Percentiles rank a stretch among this genome's conserved stretches.
These are phyloP conservation scores for Hypericum perforatum DNA, from an alignment of 345 rosid species.

Conservation along the genomic window DNA sequence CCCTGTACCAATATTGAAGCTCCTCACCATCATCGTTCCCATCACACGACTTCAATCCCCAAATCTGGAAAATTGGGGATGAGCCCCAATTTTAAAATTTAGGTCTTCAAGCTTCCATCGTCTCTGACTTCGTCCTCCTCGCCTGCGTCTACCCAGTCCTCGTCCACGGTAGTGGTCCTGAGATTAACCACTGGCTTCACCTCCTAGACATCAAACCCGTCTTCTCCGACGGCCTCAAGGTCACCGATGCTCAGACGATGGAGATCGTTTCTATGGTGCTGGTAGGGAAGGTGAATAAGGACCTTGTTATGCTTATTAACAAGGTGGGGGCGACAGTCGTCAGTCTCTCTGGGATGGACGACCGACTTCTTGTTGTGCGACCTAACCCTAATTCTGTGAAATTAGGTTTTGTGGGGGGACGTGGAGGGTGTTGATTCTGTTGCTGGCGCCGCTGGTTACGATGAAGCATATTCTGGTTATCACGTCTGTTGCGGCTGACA, in stretches of 20 bases:
- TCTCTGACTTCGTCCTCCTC: conserved; percentile 70
- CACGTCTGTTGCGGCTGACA: conserved; percentile 83
- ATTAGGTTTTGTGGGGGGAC: conserved; percentile 80
- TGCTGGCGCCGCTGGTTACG: conserved; percentile 45
- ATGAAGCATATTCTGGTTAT: conserved; percentile 73
- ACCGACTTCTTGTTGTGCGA: conserved; percentile 67
- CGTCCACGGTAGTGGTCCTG: conserved; percentile 94
- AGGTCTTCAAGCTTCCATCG: conserved; percentile 65
- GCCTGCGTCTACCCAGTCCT: conserved; percentile 77
- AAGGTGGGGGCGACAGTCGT: conserved; percentile 81
- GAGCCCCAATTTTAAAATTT: too few relatives aligned
- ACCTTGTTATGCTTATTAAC: conserved; percentile 62
- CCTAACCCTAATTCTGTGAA: conserved; percentile 61
- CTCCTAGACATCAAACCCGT: conserved; percentile 57
- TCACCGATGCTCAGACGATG: conserved; percentile 83
- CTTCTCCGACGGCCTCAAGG: conserved; percentile 76
- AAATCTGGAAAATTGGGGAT: too few relatives aligned
- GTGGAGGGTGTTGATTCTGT: conserved; percentile 60
- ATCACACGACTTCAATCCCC: too few relatives aligned
- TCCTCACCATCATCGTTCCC: too few relatives aligned
- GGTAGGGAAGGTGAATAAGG: conserved; percentile 80
- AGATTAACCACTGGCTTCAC: conserved; percentile 59
- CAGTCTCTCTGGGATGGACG: conserved; percentile 81
- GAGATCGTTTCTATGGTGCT: conserved; percentile 94
- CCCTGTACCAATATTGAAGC: too few relatives aligned